Percentiles rank a stretch among this genome's conserved stretches.
Conservation (phyloP, 2,329 filamentous ascomycete species). For the Rasamsonia emersonii region DNA sequence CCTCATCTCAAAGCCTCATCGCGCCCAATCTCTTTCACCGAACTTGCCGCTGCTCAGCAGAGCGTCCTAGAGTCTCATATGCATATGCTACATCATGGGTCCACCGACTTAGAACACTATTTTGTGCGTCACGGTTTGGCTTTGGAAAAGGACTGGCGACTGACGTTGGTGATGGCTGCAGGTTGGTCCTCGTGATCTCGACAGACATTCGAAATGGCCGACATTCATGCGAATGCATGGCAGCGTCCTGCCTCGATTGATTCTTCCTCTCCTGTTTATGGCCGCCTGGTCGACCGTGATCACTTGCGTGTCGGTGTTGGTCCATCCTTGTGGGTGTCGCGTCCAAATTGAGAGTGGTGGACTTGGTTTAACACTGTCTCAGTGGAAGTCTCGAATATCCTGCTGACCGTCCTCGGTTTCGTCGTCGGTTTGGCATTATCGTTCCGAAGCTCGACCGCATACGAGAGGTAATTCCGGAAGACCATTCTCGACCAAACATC, state of each 20-base stretch:
- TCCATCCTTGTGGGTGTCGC: conserved; percentile 29
- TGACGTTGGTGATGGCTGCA: conserved; percentile 16
- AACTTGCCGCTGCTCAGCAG: conserved; percentile 17
- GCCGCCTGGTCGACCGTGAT: conserved; percentile 58
- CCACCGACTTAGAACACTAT: conserved; percentile 51
- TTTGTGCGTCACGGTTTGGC: conserved; percentile 38
- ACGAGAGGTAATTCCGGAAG: conserved; percentile 65
- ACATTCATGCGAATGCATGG: conserved; percentile 68
- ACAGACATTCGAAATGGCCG: conserved; percentile 68
- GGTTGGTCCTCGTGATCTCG: conserved; percentile 54
- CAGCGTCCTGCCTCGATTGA: conserved; percentile 64
- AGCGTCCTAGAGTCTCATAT: no score
- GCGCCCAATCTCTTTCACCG: conserved; percentile 25
- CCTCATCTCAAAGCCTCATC: conserved; percentile 17
- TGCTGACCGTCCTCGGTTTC: conserved; percentile 72
- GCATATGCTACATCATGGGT: neutral
- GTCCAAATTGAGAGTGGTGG: conserved; percentile 3
- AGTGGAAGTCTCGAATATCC: conserved; percentile 55
- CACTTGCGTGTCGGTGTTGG: conserved; percentile 45
- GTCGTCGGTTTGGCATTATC: conserved; percentile 71
- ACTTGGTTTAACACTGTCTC: conserved; percentile 3
- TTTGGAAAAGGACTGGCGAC: conserved; percentile 2
- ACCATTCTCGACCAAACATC: no score
- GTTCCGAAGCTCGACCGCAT: conserved; percentile 68
- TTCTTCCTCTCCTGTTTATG: conserved; percentile 58